Conservation (phyloP, 2,329 filamentous ascomycete species). For the Cercospora canescens region DNA sequence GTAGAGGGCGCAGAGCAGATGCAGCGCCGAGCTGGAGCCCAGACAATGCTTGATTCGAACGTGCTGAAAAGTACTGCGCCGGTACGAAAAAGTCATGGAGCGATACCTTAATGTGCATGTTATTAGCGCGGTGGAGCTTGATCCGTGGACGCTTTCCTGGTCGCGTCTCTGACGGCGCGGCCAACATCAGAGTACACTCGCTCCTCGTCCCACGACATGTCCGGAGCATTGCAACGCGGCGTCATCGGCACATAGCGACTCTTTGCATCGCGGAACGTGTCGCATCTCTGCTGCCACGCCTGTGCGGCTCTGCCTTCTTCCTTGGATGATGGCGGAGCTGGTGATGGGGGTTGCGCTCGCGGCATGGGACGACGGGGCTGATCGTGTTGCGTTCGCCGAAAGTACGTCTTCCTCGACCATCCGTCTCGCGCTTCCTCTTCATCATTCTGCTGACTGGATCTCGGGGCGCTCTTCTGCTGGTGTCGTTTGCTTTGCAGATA, state of each 20-base stretch:
- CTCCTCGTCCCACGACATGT: background rate
- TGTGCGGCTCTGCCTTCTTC: background rate
- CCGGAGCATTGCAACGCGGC: background rate
- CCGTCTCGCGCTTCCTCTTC: background rate
- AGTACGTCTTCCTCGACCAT: constrained; percentile 5
- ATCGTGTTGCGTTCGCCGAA: background rate
- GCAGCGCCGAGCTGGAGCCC: background rate
- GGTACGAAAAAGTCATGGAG: background rate
- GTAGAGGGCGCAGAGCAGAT: background rate
- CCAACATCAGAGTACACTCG: constrained; percentile 37
- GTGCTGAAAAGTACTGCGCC: background rate
- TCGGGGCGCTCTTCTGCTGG: background rate
- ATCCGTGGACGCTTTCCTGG: constrained; percentile 3
- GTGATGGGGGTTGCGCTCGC: background rate
- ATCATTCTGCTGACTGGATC: background rate
- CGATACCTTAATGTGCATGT: no score
- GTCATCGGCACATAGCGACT: background rate
- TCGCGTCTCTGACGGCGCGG: constrained; percentile 43
- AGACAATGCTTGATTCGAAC: background rate
- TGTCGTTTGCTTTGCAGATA: background rate
- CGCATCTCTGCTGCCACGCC: background rate
- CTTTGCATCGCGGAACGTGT: constrained; percentile 4
- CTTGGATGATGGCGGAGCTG: background rate
- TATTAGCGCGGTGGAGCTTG: background rate
- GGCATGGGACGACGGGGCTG: background rate